Evolutionary conservation across 1,284 basidiomycete species (phyloP).

Genomic region (Apiotrichum laibachii): DNA sequence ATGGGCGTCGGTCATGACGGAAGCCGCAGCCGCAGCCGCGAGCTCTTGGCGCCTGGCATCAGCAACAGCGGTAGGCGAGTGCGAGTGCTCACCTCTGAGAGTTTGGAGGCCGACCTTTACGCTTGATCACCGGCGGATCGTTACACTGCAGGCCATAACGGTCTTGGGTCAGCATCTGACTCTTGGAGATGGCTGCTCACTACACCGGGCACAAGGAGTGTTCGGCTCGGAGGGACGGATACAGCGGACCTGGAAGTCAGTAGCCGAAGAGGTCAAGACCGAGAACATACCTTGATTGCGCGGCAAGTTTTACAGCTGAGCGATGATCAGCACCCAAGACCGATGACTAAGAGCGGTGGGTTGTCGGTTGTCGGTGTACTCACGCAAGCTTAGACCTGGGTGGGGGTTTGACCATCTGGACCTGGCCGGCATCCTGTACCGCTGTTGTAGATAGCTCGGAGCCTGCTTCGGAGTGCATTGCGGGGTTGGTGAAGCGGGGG

Average conservation of each 20-base stretch:
- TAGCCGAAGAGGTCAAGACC: neutral
- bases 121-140: conserved; percentile 28
- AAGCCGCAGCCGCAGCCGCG: neutral
- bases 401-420: conserved; percentile 9
- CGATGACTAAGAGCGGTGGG: neutral
- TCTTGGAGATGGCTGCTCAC: conserved; percentile 13
- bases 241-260: conserved; percentile 27
- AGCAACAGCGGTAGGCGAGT: neutral
- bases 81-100: conserved; percentile 7
- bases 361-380: neutral
- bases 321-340: neutral
- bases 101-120: conserved; percentile 27
- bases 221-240: conserved; percentile 21
- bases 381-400: conserved; percentile 20
- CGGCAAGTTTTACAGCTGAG: conserved; percentile 31
- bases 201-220: conserved; percentile 26
- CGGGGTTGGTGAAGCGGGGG: neutral
- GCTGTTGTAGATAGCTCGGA: neutral
- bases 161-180: conserved; percentile 6
- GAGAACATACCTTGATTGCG: conserved; percentile 26
- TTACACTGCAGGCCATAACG: conserved; percentile 25
- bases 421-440: neutral
- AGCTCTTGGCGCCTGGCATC: conserved; percentile 4
- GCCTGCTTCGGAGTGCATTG: neutral
- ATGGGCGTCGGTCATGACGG: neutral